phyloP scores from a whole-genome alignment of 2,329 filamentous ascomycete species.

The Fusarium sp. region DNA sequence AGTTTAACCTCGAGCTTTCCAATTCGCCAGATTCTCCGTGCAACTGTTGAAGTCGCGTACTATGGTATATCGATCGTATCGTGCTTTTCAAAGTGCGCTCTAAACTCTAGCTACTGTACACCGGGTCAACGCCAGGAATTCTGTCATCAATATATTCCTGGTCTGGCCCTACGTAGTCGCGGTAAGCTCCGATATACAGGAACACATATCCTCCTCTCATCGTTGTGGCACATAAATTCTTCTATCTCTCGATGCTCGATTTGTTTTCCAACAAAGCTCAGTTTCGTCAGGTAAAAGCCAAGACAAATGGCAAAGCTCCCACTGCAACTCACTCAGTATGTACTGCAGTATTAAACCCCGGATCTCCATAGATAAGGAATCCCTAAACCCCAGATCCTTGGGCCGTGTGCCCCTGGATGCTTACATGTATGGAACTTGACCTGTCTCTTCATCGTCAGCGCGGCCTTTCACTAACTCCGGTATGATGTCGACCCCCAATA shows the following conservation, averaged over 20 bases:
- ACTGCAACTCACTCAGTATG: not conserved
- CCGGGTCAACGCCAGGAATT: conserved; percentile 2
- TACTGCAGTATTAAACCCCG: conserved; percentile 7
- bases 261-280: conserved; percentile 11
- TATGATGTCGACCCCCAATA: not conserved
- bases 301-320: conserved; percentile 37
- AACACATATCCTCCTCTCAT: conserved; percentile 12
- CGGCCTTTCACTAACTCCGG: no score
- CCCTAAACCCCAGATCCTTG: conserved; percentile 38
- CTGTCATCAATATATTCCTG: conserved; percentile 7
- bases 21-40: not conserved
- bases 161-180: not conserved
- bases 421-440: conserved; percentile 1
- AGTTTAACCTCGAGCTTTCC: not conserved
- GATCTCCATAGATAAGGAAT: conserved; percentile 44
- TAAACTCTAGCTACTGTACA: no score
- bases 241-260: not conserved
- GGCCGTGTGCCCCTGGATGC: conserved; percentile 29
- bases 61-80: no score
- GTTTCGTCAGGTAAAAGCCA: conserved; percentile 36
- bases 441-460: not conserved
- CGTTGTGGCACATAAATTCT: not conserved
- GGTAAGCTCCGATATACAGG: conserved; percentile 13
- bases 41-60: not conserved
- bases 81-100: no score